These are phyloP conservation scores for Beauveria rudraprayagi DNA, from an alignment of 2,329 filamentous ascomycete genomes.

Conservation along the genomic window DNA sequence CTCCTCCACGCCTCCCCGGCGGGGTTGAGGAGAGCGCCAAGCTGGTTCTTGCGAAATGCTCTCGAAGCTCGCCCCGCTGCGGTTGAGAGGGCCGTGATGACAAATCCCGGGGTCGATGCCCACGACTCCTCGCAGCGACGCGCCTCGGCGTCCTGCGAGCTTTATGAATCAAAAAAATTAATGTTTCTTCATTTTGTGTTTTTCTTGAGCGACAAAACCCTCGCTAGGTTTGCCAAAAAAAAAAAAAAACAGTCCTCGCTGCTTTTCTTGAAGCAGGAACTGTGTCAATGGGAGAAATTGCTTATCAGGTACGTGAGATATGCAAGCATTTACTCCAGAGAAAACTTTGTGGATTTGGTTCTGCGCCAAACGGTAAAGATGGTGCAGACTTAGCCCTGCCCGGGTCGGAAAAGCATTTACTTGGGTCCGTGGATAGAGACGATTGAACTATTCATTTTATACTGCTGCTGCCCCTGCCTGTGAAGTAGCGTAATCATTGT, in stretches of 20 bases:
- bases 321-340: neutral
- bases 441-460: constrained; percentile 41
- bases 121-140: constrained; percentile 36
- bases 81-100: constrained; percentile 20
- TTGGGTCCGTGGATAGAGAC: constrained; percentile 33
- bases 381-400: constrained; percentile 18
- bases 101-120: constrained; percentile 44
- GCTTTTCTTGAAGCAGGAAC: neutral
- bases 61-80: constrained; percentile 2
- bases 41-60: constrained; percentile 36
- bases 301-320: constrained; percentile 3
- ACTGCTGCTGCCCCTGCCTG: constrained; percentile 23
- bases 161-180: neutral
- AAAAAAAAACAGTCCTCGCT: neutral
- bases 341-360: constrained; percentile 5
- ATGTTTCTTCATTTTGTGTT: constrained; percentile 19
- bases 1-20: constrained; percentile 20
- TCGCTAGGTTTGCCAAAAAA: too few relatives aligned
- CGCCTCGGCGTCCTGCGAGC: constrained; percentile 18
- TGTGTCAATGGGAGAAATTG: neutral
- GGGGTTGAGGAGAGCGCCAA: constrained; percentile 28
- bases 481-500: neutral
- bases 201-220: constrained; percentile 20
- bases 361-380: constrained; percentile 1
- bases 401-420: constrained; percentile 19